Base-by-base conservation (phyloP, 2,329 filamentous ascomycete genomes). In the Ophiocordyceps unilateralis region DNA sequence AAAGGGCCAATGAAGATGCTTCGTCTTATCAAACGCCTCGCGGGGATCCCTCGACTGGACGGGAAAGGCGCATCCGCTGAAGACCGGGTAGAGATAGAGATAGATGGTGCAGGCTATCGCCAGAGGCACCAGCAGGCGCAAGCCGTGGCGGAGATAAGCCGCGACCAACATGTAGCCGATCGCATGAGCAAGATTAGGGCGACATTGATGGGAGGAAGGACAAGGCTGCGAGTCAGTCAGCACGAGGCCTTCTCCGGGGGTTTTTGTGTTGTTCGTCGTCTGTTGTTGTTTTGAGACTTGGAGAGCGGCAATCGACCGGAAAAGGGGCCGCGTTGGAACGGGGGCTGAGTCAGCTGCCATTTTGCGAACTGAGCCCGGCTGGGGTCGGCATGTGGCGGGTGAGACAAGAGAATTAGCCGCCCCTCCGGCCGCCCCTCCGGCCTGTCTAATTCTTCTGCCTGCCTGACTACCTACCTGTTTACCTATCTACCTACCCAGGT, bases 81-180 rank as follows among this genome's bases (percentile, higher is more conserved):
- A 81, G 51, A 84, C 55, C 9, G 91, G 88, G 58, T 93, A 96
- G 34, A 89, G 67, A 65, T 95, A 95, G 43, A 96, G 71, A 63
- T 88, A 93, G 50, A 78, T 53, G 42, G 83, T 85, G 55, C 76
- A 74, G 49, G 76, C 62, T 55, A 89, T 53, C 45, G 83, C 79
- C 56, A 89, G 55, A 41, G 84, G 78, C 50, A 59, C 55, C 53
- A 64, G 45, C 41, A 76, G 53, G 55, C 70, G 65, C 59, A 76
- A 61, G 59, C 62, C 69, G 67, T 70, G 66, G 65, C 73, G 70
- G 56, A 76, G 65, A 53, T 68, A 58, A 53, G 63, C 62, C 59
- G 64, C 68, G 55, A 66, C 63, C 57, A 62, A 67, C 70, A 74
- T 76, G 64, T 66, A 67, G 61, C 49, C 55, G 47, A 52, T 51